Base-by-base conservation (phyloP, 805 yeast genomes). In the Komagataella mondaviorum region DNA sequence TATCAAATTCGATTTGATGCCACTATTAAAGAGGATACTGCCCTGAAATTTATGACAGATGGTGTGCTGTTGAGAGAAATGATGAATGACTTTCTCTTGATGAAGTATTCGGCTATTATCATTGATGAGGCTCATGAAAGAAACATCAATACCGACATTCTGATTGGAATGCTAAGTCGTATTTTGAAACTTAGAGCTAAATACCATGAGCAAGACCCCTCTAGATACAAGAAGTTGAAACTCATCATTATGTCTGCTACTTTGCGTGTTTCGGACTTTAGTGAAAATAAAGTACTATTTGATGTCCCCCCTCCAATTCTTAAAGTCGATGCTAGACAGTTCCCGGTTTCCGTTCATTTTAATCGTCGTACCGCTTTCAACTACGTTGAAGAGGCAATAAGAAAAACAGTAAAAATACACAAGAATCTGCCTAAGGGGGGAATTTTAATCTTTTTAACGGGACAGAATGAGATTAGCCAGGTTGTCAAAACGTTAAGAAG, bases 71-170 rank as follows among this genome's bases (percentile, higher is more conserved):
- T 95, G 44, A 75, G 98, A 57, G 99, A 93, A 66, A 83, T 93
- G 87, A 84, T 91, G 85, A 72, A 78, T 1, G 99, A 93, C 61
- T 84, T 93, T 54, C 68, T 84, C 55, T 70, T 95, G 49, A 73
- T 78, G 43, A 87, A 85, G 60, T 93, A 93, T 63, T 89, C 97
- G 0, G 83, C 86, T 0, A 75, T 93, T 47, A 76, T 95, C 23
- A 87, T 93, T 53, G 99, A 93, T 70, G 99, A 93, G 67, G 99
- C 99, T 0, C 99, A 93, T 65, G 99, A 93, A 66, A 78, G 99
- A 64, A 91, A 89, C 62, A 81, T 91, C 54, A 93, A 93, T 63
- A 93, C 99, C 0, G 99, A 93, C 67, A 91, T 93, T 48, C 71
- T 93, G 52, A 89, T 93, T 55, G 99, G 99, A 48, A 85, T 93